A percentile compares a stretch with the other conserved stretches of the same genome.
phyloP scores from a whole-genome alignment of 768 basidiomycete genomes.

The Rhodotorula diobovata region DNA sequence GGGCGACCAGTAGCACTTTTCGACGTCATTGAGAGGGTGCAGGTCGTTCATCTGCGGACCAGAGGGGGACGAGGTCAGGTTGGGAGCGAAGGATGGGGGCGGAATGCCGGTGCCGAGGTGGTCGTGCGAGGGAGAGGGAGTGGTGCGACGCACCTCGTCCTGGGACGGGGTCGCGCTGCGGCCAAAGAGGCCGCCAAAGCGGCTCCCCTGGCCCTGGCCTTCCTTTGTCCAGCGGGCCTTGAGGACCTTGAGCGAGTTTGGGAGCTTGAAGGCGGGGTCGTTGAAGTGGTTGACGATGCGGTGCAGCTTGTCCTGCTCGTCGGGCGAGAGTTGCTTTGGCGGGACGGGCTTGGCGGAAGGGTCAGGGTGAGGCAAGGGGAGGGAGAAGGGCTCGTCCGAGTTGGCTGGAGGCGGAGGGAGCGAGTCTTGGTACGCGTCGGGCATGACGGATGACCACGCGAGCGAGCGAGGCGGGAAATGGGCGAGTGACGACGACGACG shows the following conservation, averaged over 20 bases:
- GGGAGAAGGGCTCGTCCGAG: slow-evolving; percentile 7
- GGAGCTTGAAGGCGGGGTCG: slow-evolving; percentile 26
- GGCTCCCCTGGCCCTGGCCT: background rate
- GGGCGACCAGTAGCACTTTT: slow-evolving; percentile 40
- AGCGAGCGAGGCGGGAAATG: background rate
- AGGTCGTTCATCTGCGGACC: slow-evolving; percentile 2
- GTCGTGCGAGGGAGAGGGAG: too few relatives aligned
- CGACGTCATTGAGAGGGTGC: slow-evolving; percentile 27
- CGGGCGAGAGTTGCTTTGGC: slow-evolving; percentile 20
- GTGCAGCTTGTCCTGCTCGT: slow-evolving; percentile 31
- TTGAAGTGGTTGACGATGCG: slow-evolving; percentile 40
- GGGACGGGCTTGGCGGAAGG: slow-evolving; percentile 11
- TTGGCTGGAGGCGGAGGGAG: background rate
- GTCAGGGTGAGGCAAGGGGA: slow-evolving; percentile 26
- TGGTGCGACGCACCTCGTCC: slow-evolving; percentile 4
- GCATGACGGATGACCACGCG: background rate
- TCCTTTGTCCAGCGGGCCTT: slow-evolving; percentile 43
- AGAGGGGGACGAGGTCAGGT: background rate
- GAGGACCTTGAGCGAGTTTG: slow-evolving; percentile 29
- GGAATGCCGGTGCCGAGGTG: too few relatives aligned
- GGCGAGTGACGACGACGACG: background rate
- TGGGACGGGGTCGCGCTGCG: background rate
- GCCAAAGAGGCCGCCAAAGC: slow-evolving; percentile 19
- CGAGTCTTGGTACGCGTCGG: slow-evolving; percentile 13
- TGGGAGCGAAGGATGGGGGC: background rate